These are phyloP conservation scores for Apophysomyces sp. DNA, from an alignment of 371 early-diverging fungal genomes.

Conservation along the genomic window DNA sequence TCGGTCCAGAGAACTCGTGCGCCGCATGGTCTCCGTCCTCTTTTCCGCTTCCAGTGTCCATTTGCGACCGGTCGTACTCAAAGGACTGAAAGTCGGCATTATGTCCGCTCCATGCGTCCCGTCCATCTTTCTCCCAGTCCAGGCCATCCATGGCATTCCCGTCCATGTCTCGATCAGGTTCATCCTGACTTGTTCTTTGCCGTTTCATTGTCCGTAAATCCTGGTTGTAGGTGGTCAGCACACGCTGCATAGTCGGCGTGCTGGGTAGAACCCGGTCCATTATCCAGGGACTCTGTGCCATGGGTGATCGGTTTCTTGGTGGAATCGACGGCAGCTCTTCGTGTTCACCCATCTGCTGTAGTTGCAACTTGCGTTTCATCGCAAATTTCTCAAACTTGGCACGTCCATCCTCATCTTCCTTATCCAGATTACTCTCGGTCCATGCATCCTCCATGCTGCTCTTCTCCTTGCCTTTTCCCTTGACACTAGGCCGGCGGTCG, in stretches of 20 bases:
- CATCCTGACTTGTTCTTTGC: background rate
- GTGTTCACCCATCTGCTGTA: conserved; percentile 7
- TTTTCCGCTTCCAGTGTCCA: background rate
- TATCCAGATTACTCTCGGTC: background rate
- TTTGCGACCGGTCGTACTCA: background rate
- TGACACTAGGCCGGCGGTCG: background rate
- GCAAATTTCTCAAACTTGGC: conserved; percentile 9
- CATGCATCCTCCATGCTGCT: background rate
- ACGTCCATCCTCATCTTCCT: background rate
- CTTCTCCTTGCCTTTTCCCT: background rate
- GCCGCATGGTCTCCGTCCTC: background rate
- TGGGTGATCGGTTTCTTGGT: conserved; percentile 2
- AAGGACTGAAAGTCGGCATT: background rate
- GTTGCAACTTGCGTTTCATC: background rate
- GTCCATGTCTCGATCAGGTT: too few species aligned
- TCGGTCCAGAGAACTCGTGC: background rate
- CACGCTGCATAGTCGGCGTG: conserved; percentile 7
- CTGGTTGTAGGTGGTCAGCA: background rate
- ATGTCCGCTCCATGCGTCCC: background rate
- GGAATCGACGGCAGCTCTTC: conserved; percentile 3
- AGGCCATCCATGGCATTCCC: too few species aligned
- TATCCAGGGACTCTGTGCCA: background rate
- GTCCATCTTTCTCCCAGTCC: background rate
- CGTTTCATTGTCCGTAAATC: conserved; percentile 4
- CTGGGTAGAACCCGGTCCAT: background rate